A percentile compares a stretch with the other conserved stretches of the same genome.
Conservation (phyloP, 257 asterid genomes). For the Solanum piurae region DNA sequence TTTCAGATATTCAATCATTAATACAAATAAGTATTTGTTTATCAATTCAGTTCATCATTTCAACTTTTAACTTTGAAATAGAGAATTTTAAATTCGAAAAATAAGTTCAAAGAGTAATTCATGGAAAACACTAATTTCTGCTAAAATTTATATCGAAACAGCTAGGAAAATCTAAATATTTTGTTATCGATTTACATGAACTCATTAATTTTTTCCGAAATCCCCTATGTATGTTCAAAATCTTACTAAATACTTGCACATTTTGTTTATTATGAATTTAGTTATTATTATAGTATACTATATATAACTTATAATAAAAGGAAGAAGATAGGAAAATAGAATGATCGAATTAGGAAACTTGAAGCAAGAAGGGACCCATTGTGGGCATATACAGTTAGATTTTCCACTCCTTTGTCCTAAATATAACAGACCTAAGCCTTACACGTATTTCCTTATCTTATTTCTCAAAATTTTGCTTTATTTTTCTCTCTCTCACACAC, state of each 20-base stretch:
- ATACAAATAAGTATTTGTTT: background rate
- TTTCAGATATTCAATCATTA: too few relatives aligned
- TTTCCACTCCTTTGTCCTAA: constrained; percentile 43
- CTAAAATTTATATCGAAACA: background rate
- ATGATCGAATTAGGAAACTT: background rate
- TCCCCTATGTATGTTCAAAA: background rate
- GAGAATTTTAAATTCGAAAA: too few relatives aligned
- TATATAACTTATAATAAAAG: background rate
- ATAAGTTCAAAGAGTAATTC: too few relatives aligned
- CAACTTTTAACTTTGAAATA: background rate
- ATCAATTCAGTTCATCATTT: background rate
- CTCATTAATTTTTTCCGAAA: background rate
- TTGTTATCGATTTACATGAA: background rate
- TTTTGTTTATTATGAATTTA: background rate
- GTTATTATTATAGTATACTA: background rate
- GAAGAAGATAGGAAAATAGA: background rate
- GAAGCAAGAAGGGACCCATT: constrained; percentile 1
- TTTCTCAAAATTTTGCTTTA: background rate
- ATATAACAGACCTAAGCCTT: background rate
- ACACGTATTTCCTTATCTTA: background rate
- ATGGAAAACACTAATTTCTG: too few relatives aligned
- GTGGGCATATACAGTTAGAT: background rate
- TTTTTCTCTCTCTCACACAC: background rate
- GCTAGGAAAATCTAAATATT: too few relatives aligned
- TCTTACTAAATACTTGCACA: background rate